phyloP scores from a whole-genome alignment of 345 rosid genomes.

The Syzygium oleosum region DNA sequence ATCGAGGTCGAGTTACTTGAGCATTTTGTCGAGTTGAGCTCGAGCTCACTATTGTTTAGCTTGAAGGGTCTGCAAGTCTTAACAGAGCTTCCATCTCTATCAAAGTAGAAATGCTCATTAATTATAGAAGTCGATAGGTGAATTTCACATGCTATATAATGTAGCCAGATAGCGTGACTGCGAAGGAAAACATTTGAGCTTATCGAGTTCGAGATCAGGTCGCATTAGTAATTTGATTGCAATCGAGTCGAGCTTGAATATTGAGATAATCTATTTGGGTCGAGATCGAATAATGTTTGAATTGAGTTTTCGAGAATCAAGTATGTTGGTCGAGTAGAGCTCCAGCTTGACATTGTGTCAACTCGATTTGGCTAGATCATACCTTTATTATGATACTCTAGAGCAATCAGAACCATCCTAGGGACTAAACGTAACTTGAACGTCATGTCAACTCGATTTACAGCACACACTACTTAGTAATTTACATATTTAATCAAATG shows the following conservation, averaged over 20 bases:
- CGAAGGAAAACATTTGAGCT: too few species aligned
- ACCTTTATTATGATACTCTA: too few species aligned
- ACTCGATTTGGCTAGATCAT: background rate
- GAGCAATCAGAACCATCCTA: background rate
- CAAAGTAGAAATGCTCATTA: background rate
- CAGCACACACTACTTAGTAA: background rate
- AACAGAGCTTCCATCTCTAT: background rate
- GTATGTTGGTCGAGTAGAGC: background rate
- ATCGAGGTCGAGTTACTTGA: background rate
- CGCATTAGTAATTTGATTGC: too few species aligned
- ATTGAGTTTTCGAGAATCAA: background rate
- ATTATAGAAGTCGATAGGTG: rapidly evolving
- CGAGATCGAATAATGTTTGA: background rate
- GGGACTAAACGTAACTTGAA: background rate
- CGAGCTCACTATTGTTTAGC: background rate
- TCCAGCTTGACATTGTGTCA: rapidly evolving
- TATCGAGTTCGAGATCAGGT: too few species aligned
- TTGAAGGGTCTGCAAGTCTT: background rate
- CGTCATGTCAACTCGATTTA: background rate
- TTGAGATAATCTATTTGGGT: too few species aligned
- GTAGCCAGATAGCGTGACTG: too few species aligned
- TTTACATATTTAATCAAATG: background rate
- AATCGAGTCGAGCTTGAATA: too few species aligned
- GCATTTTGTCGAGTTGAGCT: background rate
- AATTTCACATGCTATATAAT: too few species aligned